Base-by-base conservation (phyloP, 176 grass and related monocot genomes). In the Alopecurus myosuroides region DNA sequence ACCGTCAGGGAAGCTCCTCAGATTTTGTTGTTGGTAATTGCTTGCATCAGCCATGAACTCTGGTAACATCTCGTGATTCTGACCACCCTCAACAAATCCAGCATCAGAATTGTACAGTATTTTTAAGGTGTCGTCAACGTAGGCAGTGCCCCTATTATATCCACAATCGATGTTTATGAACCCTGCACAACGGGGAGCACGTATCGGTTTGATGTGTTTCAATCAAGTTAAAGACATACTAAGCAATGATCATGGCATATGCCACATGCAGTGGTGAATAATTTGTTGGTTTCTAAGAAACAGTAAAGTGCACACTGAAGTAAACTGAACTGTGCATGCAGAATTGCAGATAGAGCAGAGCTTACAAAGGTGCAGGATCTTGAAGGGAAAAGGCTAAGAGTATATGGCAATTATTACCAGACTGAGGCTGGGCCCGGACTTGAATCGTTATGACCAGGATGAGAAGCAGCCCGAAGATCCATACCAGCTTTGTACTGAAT, bases 141-240 rank as follows among this genome's bases (percentile, higher is more conserved):
- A 77, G 17, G 4, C n/a, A 1, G 30, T 77, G 0, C n/a, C 5
- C 33, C 64, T 77, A 37, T n/a, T 77, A 15, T 2, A 66, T 20
- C 82, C 72, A 37, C 82, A 84, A 20, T 84, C 82, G 30, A 84
- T 84, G 72, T 35, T 84, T 84, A 77, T 5, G 13, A 66, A 85
- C 20, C 45, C 82, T 85, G 31, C 45, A 76, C 0, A 9, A 48
- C 1, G 40, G 26, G 3, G 41, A 11, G 70, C 11, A 29, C 19
- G 23, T 20, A 64, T 48, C 29, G 6, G 15, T 78, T 42, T 65
- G 9, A 11, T 30, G 15, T 79, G 68, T 41, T 71, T 15, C 2
- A 2, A 65, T 3, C 2, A 5, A 25, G 13, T 78, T 76, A 11
- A 41, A 41, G 22, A 14, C n/a, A 11, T 14, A 31, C 20, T 64